Evolutionary conservation across 2,329 filamentous ascomycete genomes (phyloP), one percentile per base, ranked within the genome.

Genomic region (Microsporum audouinii): DNA sequence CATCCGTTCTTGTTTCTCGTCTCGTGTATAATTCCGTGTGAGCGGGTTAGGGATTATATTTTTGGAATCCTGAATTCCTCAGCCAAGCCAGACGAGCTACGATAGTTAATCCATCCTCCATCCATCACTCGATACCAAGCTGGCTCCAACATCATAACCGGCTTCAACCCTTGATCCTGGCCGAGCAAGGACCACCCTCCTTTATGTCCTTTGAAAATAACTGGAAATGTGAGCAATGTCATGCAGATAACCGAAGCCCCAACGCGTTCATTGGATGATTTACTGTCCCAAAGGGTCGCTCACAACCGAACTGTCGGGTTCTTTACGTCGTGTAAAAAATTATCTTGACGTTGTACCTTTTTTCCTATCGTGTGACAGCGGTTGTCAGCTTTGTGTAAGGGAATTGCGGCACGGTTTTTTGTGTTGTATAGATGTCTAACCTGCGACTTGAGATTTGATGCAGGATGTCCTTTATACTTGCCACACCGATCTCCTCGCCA

Each of bases 231-330:
- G 55, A 57, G 55, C 34, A 57, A 59, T 59, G 57, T 31, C 38
- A 59, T 59, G 57, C 55, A 57, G 57, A 59, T 45, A 43, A 23
- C 57, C 57, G 41, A 59, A 34, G 34, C 33, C 55, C n/a, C 34
- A 27, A n/a, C 2, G 31, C 55, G 31, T 33, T 57, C 17, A 57
- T 57, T 57, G 55, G 55, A 57, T 7, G 55, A 57, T 23, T 23
- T 34, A 12, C 55, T 41, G 29, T 53, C 49, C 55, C 33, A 57
- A 41, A 57, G 31, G 33, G 55, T 38, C 33, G 34, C 55, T 23
- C n/a, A 57, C 38, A 57, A 57, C 55, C 55, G 55, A 57, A 57
- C 55, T 57, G 55, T 57, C 55, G 55, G 55, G 55, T 38, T 41
- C 23, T 39, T 53, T 12, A 31, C 29, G 33, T 53, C 12, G 45